These are phyloP conservation scores for Tetrahymena malaccensis DNA, from an alignment of 73 alveolate species.

Conservation along the genomic window DNA sequence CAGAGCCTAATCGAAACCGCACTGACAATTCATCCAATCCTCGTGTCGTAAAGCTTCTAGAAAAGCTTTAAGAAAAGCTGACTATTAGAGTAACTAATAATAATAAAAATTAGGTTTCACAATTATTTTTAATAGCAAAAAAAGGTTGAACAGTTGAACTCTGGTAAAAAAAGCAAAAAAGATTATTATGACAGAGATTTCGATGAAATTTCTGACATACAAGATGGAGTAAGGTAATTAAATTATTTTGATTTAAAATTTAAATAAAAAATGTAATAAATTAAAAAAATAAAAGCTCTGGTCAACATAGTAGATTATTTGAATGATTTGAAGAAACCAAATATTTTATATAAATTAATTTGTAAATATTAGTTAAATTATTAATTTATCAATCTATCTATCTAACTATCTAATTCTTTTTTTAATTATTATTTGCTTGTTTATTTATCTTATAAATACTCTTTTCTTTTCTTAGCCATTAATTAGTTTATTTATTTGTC, in stretches of 20 bases:
- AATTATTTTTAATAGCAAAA: background rate
- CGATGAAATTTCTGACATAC: background rate
- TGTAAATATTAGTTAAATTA: background rate
- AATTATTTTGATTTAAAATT: background rate
- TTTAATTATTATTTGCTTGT: background rate
- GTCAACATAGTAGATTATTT: background rate
- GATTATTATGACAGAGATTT: background rate
- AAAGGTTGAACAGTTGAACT: background rate
- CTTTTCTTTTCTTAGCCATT: background rate
- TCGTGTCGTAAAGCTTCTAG: background rate
- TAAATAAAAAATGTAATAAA: background rate
- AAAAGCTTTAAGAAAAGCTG: background rate
- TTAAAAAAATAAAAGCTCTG: background rate
- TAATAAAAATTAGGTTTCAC: background rate
- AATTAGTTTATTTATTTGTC: too few species aligned
- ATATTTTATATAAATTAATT: too few species aligned
- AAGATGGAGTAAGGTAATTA: background rate
- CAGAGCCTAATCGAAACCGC: background rate
- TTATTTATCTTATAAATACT: too few species aligned
- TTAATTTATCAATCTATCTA: background rate
- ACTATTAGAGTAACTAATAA: background rate
- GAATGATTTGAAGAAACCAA: background rate
- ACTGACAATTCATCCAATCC: background rate
- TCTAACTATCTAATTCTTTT: background rate
- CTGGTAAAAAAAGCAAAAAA: background rate